phyloP scores from a whole-genome alignment of 768 basidiomycete genomes.

The Ramaria rubella region DNA sequence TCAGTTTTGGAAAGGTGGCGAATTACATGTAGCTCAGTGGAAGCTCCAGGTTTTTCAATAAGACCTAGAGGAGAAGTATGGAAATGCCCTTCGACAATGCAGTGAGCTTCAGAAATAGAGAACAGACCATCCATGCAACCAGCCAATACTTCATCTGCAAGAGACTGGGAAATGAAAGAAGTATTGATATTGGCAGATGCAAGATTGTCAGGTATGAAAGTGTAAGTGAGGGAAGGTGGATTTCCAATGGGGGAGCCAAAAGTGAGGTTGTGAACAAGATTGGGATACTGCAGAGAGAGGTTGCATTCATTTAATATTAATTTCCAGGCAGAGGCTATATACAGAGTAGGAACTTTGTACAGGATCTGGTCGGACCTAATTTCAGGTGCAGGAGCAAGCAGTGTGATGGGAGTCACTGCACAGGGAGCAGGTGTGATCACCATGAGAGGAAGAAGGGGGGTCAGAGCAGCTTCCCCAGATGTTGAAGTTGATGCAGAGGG shows the following conservation, averaged over 20 bases:
- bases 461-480: too few relatives aligned
- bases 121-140: conserved; percentile 11
- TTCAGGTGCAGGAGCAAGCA: background rate
- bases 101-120: background rate
- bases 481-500: too few relatives aligned
- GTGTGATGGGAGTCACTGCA: background rate
- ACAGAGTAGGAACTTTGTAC: background rate
- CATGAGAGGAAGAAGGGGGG: too few relatives aligned
- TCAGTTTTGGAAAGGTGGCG: conserved; percentile 9
- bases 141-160: conserved; percentile 1
- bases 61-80: background rate
- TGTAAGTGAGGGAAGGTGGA: conserved; percentile 9
- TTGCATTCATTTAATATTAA: background rate
- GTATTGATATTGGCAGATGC: conserved; percentile 15
- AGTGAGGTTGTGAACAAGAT: background rate
- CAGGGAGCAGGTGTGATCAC: background rate
- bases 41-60: background rate
- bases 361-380: background rate
- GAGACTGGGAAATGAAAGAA: background rate
- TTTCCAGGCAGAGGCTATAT: background rate
- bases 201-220: conserved; percentile 19
- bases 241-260: background rate
- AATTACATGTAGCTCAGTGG: conserved; percentile 18
- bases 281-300: background rate
- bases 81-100: background rate